Conservation (phyloP, 2,329 filamentous ascomycete species). For the Cytospora chrysosperma region DNA sequence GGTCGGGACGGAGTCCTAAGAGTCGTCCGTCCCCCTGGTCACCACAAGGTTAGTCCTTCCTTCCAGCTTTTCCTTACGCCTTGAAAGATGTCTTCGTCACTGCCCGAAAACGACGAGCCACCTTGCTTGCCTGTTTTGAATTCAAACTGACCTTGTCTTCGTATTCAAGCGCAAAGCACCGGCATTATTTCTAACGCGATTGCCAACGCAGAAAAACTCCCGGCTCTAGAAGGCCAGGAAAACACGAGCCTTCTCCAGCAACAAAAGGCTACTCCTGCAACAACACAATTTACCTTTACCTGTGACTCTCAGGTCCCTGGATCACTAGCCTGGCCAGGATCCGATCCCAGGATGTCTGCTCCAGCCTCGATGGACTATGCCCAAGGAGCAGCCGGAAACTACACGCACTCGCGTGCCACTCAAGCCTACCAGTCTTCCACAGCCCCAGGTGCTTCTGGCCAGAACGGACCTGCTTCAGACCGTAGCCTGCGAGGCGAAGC, state of each 20-base stretch:
- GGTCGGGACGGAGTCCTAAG: slow-evolving; percentile 50
- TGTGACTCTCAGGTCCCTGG: slow-evolving; percentile 87
- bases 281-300: slow-evolving; percentile 93
- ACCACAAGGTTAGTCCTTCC: slow-evolving; percentile 44
- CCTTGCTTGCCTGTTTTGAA: slow-evolving; percentile 8
- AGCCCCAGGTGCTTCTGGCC: background rate
- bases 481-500: slow-evolving; percentile 17
- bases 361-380: slow-evolving; percentile 23
- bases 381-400: slow-evolving; percentile 24
- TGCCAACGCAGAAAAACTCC: slow-evolving; percentile 76
- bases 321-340: slow-evolving; percentile 71
- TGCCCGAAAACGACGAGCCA: background rate
- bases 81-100: background rate
- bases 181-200: slow-evolving; percentile 93
- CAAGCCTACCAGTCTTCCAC: slow-evolving; percentile 10
- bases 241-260: slow-evolving; percentile 74
- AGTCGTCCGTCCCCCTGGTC: slow-evolving; percentile 45
- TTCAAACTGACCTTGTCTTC: slow-evolving; percentile 27
- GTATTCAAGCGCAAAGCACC: slow-evolving; percentile 45
- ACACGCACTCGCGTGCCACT: slow-evolving; percentile 16
- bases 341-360: slow-evolving; percentile 33
- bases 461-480: slow-evolving; percentile 16
- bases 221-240: slow-evolving; percentile 66
- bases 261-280: slow-evolving; percentile 61
- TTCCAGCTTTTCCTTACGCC: background rate